Evolutionary conservation across 345 rosid species (phyloP), one percentile per base, ranked within the genome.

Genomic region (Triadica sebifera): DNA sequence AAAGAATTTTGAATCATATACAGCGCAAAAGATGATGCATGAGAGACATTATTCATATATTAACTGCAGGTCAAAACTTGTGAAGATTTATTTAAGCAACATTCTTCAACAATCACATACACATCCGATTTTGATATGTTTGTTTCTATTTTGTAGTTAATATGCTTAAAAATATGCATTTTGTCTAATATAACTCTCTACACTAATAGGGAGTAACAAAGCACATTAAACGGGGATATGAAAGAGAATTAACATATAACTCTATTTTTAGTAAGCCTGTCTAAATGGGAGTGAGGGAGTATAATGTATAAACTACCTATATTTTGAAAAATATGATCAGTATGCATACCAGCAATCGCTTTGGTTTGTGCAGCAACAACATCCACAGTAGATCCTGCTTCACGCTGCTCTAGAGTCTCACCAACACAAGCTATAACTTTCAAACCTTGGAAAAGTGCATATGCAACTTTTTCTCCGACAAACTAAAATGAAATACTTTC

Each of bases 361-460:
- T 90, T 94, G 47, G 91, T 92, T 87, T 94, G 97, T 65, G 93
- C 92, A 76, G 96, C 90, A 78, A 94, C 98, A 73, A 92, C 93
- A 50, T 83, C 92, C 92, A 89, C 45, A 15, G 97, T 94, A 8
- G 91, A 80, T 49, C 95, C 98, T 45, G 95, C 76, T 83, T 92
- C 97, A 5, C 97, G 86, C 80, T 94, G 91, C 84, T 90, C 97
- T 51, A 90, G 91, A 56, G 94, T 92, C 87, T 94, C 98, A 66
- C 97, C 98, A 50, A 92, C 88, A 78, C 98, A 94, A 77, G 97
- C 98, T 72, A 94, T 92, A 58, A 94, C 97, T 79, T 89, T 92
- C 85, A 94, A 74, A 75, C 98, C 98, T 86, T 88, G 85, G 70
- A 89, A 50, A 73, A 94, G 98, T 53, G 98, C 97, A 86, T 92